Percentiles rank a stretch among this genome's conserved stretches.
These are phyloP conservation scores for Luvunga scandens DNA, from an alignment of 345 rosid genomes.

Conservation along the genomic window DNA sequence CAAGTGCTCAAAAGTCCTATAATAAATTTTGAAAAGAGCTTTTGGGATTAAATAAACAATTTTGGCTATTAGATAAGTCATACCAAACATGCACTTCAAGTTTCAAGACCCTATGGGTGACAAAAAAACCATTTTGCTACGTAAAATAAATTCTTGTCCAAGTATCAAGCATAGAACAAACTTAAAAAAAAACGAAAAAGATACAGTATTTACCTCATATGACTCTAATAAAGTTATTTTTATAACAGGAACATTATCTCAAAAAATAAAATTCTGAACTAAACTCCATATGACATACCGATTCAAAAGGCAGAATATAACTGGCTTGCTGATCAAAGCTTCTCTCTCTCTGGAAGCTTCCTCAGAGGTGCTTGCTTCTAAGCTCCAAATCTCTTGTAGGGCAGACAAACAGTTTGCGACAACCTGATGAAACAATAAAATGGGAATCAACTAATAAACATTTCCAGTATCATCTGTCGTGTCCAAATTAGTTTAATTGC, in stretches of 20 bases:
- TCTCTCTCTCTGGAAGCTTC: conserved; percentile 88
- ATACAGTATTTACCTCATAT: not conserved
- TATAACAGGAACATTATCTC: not conserved
- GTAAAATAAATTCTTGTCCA: not conserved
- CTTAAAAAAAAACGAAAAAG: not conserved
- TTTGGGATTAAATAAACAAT: too few species aligned
- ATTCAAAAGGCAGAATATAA: conserved; percentile 73
- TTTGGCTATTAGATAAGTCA: too few species aligned
- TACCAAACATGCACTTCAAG: not conserved
- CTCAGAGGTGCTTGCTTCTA: conserved; percentile 81
- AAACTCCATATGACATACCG: conserved; percentile 43
- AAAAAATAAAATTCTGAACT: not conserved
- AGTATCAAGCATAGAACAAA: not conserved
- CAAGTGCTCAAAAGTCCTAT: not conserved
- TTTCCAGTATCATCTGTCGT: not conserved
- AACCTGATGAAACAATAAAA: conserved; percentile 46
- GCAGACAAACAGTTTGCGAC: conserved; percentile 88
- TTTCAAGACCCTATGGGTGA: not conserved
- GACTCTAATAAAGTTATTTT: not conserved
- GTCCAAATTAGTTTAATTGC: not conserved
- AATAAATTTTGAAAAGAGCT: not conserved
- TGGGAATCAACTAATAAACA: not conserved
- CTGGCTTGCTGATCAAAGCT: conserved; percentile 69
- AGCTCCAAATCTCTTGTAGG: conserved; percentile 94
- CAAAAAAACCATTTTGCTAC: not conserved